Evolutionary conservation across 345 rosid genomes (phyloP).

Genomic region (Lepidium sativum): DNA sequence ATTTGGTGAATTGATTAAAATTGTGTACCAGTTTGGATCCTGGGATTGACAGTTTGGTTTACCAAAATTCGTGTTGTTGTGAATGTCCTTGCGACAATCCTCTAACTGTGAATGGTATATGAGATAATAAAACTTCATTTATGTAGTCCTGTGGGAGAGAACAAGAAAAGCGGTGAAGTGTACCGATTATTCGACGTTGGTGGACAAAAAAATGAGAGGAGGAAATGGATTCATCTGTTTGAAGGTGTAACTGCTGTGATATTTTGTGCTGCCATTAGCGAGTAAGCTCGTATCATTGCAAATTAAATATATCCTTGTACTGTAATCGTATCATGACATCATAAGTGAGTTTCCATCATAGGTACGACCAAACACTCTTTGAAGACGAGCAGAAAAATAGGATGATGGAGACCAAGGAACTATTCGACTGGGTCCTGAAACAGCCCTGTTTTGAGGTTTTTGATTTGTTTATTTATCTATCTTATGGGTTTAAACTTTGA

Average conservation of each 20-base stretch:
- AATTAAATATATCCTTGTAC: neutral
- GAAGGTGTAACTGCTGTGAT: constrained; percentile 99
- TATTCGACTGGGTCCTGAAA: constrained; percentile 94
- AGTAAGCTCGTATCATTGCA: constrained; percentile 47
- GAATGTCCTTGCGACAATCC: neutral
- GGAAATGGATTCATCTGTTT: constrained; percentile 99
- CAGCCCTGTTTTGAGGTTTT: constrained; percentile 96
- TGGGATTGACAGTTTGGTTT: neutral
- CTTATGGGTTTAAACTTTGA: neutral
- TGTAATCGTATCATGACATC: neutral
- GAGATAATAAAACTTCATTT: constrained; percentile 11
- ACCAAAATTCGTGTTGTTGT: neutral
- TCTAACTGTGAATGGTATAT: neutral
- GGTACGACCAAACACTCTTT: constrained; percentile 92
- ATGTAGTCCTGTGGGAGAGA: constrained; percentile 92
- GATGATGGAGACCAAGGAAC: constrained; percentile 90
- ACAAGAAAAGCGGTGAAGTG: constrained; percentile 96
- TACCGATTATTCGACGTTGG: constrained; percentile 98
- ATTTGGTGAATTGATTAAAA: neutral
- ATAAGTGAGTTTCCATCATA: constrained; percentile 16
- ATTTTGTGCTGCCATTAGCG: constrained; percentile 97
- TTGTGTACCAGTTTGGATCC: neutral
- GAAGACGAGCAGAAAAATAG: constrained; percentile 89
- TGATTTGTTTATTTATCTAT: neutral
- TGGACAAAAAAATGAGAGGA: constrained; percentile 97